Conservation (phyloP, 108 stramenopile genomes). For the Fragilariopsis cylindrus region DNA sequence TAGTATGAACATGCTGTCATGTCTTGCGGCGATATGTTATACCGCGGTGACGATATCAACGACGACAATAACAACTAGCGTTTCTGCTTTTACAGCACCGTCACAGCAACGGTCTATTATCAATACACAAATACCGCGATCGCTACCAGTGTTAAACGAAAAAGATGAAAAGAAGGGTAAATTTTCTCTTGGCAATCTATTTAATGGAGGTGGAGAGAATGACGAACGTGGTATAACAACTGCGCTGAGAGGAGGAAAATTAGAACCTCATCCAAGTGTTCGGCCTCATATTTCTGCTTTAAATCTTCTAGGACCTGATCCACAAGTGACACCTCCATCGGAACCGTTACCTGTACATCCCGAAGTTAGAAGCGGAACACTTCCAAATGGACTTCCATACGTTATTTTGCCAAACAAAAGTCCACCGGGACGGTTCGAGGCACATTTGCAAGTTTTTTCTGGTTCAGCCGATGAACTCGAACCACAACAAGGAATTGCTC, state of each 20-base stretch:
- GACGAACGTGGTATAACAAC: conserved; percentile 13
- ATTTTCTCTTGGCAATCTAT: conserved; percentile 47
- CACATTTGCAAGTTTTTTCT: conserved; percentile 93
- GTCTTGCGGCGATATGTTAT: conserved; percentile 5
- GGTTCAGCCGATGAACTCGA: conserved; percentile 93
- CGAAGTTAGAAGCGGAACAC: conserved; percentile 61
- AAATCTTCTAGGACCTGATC: conserved; percentile 65
- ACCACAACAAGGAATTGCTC: conserved; percentile 95
- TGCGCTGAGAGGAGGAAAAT: conserved; percentile 26
- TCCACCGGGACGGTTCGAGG: conserved; percentile 95
- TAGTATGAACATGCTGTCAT: background rate
- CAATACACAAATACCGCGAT: background rate
- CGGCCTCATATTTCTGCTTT: conserved; percentile 86
- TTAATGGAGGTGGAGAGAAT: conserved; percentile 13
- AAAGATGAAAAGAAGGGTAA: conserved; percentile 9
- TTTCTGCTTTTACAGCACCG: conserved; percentile 10
- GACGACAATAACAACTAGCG: background rate
- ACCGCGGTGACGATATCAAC: too few relatives aligned
- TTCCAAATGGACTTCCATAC: conserved; percentile 92
- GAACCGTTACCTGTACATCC: conserved; percentile 80
- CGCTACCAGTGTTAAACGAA: conserved; percentile 16
- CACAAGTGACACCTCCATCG: conserved; percentile 22
- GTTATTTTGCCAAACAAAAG: conserved; percentile 92
- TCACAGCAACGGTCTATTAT: background rate
- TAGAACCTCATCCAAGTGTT: conserved; percentile 78